Evolutionary conservation across 805 yeast genomes (phyloP).

Genomic region (Kregervanrija fluxuum): DNA sequence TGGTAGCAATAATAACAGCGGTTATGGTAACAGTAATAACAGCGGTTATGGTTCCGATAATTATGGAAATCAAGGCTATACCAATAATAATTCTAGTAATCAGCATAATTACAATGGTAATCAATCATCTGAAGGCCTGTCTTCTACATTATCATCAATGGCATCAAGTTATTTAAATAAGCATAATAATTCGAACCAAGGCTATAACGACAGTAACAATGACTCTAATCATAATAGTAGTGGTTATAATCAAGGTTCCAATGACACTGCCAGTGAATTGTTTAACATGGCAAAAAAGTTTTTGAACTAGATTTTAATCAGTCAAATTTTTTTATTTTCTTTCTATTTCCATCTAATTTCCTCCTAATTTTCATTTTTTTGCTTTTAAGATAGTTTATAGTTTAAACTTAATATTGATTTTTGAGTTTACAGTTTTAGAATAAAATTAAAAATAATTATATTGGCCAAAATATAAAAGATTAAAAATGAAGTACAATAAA

Average conservation of each 20-base stretch:
- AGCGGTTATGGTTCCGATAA: background rate
- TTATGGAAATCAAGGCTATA: background rate
- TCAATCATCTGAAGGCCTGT: constrained; percentile 3
- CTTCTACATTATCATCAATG: constrained; percentile 1
- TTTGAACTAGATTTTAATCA: constrained; percentile 1
- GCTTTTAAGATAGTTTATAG: too few relatives aligned
- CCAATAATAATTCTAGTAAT: constrained; percentile 6
- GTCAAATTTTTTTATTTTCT: background rate
- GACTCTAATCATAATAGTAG: background rate
- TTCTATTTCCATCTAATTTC: too few relatives aligned
- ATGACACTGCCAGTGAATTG: constrained; percentile 5
- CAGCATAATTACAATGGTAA: constrained; percentile 5
- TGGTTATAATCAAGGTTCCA: background rate
- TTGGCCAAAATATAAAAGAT: too few relatives aligned
- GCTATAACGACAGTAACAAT: background rate
- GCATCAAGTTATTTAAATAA: constrained; percentile 3
- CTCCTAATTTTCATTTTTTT: too few relatives aligned
- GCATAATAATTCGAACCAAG: background rate
- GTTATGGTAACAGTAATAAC: background rate
- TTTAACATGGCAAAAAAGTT: constrained; percentile 10
- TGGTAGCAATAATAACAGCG: background rate
- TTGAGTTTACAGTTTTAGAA: too few relatives aligned
- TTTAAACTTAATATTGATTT: too few relatives aligned
- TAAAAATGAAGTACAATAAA: too few relatives aligned
- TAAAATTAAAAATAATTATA: too few relatives aligned